Percentiles rank a stretch among this genome's conserved stretches.
phyloP scores from a whole-genome alignment of 306 rosid species.

The Cajanus cajan region DNA sequence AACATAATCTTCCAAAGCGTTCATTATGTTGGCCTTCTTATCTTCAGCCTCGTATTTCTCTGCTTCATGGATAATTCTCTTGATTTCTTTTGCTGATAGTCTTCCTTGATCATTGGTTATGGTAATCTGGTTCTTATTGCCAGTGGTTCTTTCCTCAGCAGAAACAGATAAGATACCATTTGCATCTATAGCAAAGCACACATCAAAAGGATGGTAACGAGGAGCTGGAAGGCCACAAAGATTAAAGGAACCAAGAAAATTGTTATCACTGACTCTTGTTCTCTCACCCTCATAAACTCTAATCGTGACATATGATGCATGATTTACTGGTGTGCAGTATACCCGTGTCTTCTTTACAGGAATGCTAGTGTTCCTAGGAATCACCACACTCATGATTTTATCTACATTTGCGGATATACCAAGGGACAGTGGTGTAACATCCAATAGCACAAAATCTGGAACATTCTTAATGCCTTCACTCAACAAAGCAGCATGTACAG shows the following conservation, averaged over 20 bases:
- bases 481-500: background rate
- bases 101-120: slow-evolving; percentile 44
- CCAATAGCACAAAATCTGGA: slow-evolving; percentile 36
- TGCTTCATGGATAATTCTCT: slow-evolving; percentile 44
- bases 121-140: slow-evolving; percentile 30
- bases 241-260: slow-evolving; percentile 34
- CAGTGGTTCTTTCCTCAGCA: slow-evolving; percentile 40
- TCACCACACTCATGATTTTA: slow-evolving; percentile 46
- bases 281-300: slow-evolving; percentile 19
- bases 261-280: background rate
- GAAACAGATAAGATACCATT: slow-evolving; percentile 17
- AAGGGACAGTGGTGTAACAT: slow-evolving; percentile 48
- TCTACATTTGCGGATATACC: slow-evolving; percentile 23
- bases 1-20: too few species aligned
- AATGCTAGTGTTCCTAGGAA: slow-evolving; percentile 51
- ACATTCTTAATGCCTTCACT: slow-evolving; percentile 3
- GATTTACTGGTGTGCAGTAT: slow-evolving; percentile 28
- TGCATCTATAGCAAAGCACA: slow-evolving; percentile 45
- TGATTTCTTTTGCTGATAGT: slow-evolving; percentile 34
- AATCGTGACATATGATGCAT: slow-evolving; percentile 22
- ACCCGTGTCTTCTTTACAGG: slow-evolving; percentile 41
- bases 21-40: background rate
- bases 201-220: slow-evolving; percentile 26
- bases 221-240: slow-evolving; percentile 39
- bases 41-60: slow-evolving; percentile 44